phyloP scores from a whole-genome alignment of 805 yeast genomes.

The Maudiozyma barnettii region DNA sequence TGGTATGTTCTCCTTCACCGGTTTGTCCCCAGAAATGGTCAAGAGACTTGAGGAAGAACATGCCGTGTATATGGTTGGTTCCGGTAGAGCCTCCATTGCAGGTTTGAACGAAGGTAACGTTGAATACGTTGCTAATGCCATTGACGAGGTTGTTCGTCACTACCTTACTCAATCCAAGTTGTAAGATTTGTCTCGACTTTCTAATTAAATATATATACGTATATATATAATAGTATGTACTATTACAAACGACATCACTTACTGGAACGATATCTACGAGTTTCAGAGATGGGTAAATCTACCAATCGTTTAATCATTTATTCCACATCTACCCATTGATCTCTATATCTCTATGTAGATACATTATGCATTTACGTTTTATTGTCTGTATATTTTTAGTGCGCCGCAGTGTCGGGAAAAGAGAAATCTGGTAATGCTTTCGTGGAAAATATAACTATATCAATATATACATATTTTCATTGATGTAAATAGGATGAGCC shows the following conservation, averaged over 20 bases:
- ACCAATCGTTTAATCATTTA: too few relatives aligned
- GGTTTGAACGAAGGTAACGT: conserved; percentile 80
- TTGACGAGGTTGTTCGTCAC: conserved; percentile 62
- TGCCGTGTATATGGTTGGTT: conserved; percentile 69
- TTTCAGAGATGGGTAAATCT: too few relatives aligned
- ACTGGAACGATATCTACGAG: too few relatives aligned
- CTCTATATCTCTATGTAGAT: too few relatives aligned
- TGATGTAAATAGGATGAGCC: too few relatives aligned
- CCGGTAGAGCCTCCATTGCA: conserved; percentile 90
- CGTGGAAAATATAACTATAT: too few relatives aligned
- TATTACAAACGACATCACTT: neutral
- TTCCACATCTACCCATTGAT: too few relatives aligned
- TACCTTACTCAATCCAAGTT: conserved; percentile 30
- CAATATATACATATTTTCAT: too few relatives aligned
- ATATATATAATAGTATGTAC: neutral
- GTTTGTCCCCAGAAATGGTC: conserved; percentile 68
- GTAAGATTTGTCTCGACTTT: conserved; percentile 3
- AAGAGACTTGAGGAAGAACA: conserved; percentile 64
- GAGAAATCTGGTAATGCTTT: too few relatives aligned
- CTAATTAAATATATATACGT: neutral
- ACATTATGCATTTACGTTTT: too few relatives aligned
- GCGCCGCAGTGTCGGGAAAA: too few relatives aligned
- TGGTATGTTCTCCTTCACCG: conserved; percentile 97
- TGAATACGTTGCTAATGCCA: conserved; percentile 65
- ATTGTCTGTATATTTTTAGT: too few relatives aligned